Evolutionary conservation across 306 rosid genomes (phyloP).

Genomic region (Rosa chinensis): DNA sequence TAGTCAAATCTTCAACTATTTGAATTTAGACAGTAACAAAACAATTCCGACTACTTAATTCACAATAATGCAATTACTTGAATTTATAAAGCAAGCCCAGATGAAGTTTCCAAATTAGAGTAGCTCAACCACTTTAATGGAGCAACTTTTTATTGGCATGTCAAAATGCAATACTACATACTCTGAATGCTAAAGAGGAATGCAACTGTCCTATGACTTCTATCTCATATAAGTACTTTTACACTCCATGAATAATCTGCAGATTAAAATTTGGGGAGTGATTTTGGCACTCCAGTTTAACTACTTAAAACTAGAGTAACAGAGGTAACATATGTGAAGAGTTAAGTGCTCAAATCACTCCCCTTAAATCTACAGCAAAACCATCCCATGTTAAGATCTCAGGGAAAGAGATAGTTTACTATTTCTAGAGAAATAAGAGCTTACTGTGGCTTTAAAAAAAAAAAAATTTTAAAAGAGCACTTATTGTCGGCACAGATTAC

Average conservation of each 20-base stretch:
- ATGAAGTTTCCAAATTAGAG: background rate
- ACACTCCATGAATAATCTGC: background rate
- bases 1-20: conserved; percentile 8
- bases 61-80: background rate
- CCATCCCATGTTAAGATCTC: background rate
- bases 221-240: background rate
- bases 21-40: background rate
- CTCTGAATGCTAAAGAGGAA: background rate
- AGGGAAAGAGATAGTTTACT: conserved; percentile 7
- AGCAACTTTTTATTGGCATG: background rate
- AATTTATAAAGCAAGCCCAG: background rate
- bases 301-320: background rate
- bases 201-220: background rate
- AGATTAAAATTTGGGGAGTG: background rate
- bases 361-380: background rate
- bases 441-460: background rate
- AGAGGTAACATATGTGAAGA: background rate
- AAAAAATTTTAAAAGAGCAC: too few relatives aligned
- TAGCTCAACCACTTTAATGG: background rate
- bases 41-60: background rate
- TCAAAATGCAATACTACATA: background rate
- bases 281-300: background rate
- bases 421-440: background rate
- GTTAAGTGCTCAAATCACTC: background rate
- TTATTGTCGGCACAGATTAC: background rate